Evolutionary conservation across 225 moss, liverwort and hornwort species (phyloP), one percentile per base, ranked within the genome.

Genomic region (Sphagnum contortum): DNA sequence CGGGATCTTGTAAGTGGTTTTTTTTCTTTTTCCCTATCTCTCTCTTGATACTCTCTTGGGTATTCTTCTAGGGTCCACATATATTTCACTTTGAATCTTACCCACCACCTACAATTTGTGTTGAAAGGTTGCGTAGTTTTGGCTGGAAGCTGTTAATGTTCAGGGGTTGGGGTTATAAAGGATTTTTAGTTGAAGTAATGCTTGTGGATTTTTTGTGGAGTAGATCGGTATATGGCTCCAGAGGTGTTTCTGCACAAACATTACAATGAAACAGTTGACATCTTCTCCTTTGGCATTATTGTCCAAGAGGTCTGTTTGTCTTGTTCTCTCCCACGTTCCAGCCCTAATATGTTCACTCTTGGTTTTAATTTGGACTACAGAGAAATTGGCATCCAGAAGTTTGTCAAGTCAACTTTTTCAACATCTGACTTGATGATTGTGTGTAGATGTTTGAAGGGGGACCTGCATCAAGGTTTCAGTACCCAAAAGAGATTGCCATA

Each of bases 211-310:
- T 48, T 59, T 69, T 12, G 10, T 9, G 48, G 62, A 62, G 49
- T 71, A 89, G 89, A 91, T 76, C 83, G 90, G 11, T 91, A 91
- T 63, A 91, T 91, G 90, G 95, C 95, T 11, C 92, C 95, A 58
- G 95, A 95, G 77, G 89, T 95, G 47, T 83, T 76, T 64, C 59
- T 77, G 66, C 84, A 78, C 72, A 82, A 71, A 70, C 51, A 69
- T 12, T 92, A 89, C 49, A 89, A 92, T 76, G 85, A 74, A 64
- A 88, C 80, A 62, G 95, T 95, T 53, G 95, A 95, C 66, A 74
- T 87, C 52, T 95, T 92, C 73, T 82, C 95, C 7, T 95, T 95
- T 77, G 90, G 77, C 12, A 78, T 95, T 64, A 92, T 95, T 64
- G 71, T 92, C 68, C 88, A 92, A 65, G 90, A 95, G 89, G 89